These are phyloP conservation scores for Sanghuangporus sanghuang DNA, from an alignment of 1,284 basidiomycete species.

Conservation along the genomic window DNA sequence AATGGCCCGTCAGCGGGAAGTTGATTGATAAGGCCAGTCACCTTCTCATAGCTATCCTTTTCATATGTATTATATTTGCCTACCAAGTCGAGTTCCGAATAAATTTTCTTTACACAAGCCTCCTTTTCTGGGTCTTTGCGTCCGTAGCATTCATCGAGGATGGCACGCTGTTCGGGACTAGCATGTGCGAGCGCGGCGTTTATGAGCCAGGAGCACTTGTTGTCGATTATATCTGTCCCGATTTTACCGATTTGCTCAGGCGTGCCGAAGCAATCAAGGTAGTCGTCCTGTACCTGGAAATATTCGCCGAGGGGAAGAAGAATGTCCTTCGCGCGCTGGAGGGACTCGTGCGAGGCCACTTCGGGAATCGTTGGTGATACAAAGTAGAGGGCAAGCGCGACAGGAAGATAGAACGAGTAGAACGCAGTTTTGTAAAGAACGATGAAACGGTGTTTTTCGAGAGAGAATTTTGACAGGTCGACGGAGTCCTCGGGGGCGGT, in stretches of 20 bases:
- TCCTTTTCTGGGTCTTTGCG: constrained; percentile 67
- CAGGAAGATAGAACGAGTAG: constrained; percentile 98
- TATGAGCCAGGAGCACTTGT: constrained; percentile 98
- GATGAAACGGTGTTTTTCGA: constrained; percentile 84
- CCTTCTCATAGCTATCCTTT: constrained; percentile 61
- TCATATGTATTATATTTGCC: constrained; percentile 76
- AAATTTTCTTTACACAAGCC: constrained; percentile 73
- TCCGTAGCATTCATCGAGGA: constrained; percentile 84
- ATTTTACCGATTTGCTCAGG: constrained; percentile 95
- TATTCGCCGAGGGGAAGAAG: constrained; percentile 94
- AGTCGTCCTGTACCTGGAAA: constrained; percentile 99
- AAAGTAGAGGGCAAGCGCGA: constrained; percentile 88
- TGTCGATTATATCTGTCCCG: constrained; percentile 97
- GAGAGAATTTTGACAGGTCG: constrained; percentile 84
- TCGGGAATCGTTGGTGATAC: constrained; percentile 42
- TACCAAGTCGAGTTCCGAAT: constrained; percentile 67
- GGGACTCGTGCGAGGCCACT: constrained; percentile 66
- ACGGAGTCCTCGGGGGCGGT: constrained; percentile 90
- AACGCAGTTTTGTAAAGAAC: constrained; percentile 98
- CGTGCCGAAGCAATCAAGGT: constrained; percentile 88
- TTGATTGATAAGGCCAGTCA: constrained; percentile 62
- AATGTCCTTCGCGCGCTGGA: constrained; percentile 78
- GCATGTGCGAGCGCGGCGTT: constrained; percentile 78
- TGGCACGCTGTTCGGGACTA: constrained; percentile 47
- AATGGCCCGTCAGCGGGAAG: constrained; percentile 60